Conservation (phyloP, 1,284 basidiomycete species). For the Pholiota adiposa region DNA sequence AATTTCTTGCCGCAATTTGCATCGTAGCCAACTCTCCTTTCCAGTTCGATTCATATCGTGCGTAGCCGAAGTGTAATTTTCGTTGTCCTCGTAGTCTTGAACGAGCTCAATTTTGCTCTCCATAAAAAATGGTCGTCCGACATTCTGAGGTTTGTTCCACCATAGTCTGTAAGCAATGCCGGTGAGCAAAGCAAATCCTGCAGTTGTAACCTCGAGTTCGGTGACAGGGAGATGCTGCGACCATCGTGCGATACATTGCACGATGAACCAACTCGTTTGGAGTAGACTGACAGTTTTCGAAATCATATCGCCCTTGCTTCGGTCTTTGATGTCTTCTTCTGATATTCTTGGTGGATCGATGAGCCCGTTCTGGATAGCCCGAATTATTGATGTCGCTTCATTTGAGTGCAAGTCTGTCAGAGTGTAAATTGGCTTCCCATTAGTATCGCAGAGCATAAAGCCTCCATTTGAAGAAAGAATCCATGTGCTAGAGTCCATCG, state of each 20-base stretch:
- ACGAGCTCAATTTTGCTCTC: too few relatives aligned
- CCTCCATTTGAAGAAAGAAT: neutral
- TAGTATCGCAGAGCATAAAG: neutral
- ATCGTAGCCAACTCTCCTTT: neutral
- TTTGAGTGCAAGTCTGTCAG: neutral
- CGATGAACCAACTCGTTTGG: conserved; percentile 33
- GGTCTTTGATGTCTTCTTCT: conserved; percentile 33
- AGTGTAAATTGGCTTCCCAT: neutral
- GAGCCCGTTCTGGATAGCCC: conserved; percentile 1
- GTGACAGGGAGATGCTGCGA: conserved; percentile 32
- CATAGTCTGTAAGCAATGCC: neutral
- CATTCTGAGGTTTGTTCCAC: too few relatives aligned
- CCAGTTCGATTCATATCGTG: too few relatives aligned
- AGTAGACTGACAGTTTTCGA: conserved; percentile 32
- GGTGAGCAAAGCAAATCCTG: conserved; percentile 34
- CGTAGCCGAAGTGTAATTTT: too few relatives aligned
- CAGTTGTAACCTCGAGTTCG: conserved; percentile 36
- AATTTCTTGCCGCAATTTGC: neutral
- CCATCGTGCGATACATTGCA: too few relatives aligned
- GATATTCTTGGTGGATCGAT: conserved; percentile 27
- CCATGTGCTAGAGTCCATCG: neutral
- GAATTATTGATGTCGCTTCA: too few relatives aligned
- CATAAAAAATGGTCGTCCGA: too few relatives aligned
- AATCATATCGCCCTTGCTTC: conserved; percentile 34
- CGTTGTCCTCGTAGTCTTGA: too few relatives aligned